Percentiles rank a stretch among this genome's conserved stretches.
Conservation (phyloP, 306 rosid species). For the Quercus variabilis region DNA sequence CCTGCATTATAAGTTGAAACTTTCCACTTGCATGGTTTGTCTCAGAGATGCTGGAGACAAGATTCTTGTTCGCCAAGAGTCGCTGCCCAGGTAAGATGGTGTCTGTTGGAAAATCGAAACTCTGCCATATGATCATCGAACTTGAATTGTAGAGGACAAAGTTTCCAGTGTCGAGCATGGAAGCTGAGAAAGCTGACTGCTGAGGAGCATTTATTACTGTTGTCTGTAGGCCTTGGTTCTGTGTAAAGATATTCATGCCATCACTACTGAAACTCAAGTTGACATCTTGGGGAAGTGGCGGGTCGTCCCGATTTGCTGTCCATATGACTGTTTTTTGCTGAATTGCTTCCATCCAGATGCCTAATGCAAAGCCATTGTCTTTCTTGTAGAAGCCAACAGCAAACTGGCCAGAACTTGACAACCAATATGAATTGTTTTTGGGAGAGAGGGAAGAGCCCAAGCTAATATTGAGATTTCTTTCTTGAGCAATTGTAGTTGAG, state of each 20-base stretch:
- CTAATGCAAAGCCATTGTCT: neutral
- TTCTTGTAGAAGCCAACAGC: constrained; percentile 24
- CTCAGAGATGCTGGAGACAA: constrained; percentile 7
- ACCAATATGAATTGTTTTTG: neutral
- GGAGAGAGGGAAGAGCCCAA: constrained; percentile 1
- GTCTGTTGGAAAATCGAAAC: constrained; percentile 26
- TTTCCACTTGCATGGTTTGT: neutral
- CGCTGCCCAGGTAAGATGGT: constrained; percentile 11
- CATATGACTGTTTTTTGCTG: too few relatives aligned
- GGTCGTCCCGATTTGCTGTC: neutral
- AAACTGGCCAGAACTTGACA: constrained; percentile 19
- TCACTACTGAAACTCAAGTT: neutral
- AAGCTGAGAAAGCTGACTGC: constrained; percentile 4
- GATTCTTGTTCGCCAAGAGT: neutral
- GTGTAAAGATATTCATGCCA: neutral
- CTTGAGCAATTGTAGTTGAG: neutral
- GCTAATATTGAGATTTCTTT: neutral
- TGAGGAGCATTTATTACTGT: neutral
- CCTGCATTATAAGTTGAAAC: neutral
- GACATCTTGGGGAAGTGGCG: neutral
- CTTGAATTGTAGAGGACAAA: constrained; percentile 15
- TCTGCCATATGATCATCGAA: constrained; percentile 12
- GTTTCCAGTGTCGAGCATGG: constrained; percentile 31
- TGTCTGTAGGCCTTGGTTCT: neutral
- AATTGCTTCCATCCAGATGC: too few relatives aligned